These are phyloP conservation scores for Primulina tabacum DNA, from an alignment of 257 asterid species.

Conservation along the genomic window DNA sequence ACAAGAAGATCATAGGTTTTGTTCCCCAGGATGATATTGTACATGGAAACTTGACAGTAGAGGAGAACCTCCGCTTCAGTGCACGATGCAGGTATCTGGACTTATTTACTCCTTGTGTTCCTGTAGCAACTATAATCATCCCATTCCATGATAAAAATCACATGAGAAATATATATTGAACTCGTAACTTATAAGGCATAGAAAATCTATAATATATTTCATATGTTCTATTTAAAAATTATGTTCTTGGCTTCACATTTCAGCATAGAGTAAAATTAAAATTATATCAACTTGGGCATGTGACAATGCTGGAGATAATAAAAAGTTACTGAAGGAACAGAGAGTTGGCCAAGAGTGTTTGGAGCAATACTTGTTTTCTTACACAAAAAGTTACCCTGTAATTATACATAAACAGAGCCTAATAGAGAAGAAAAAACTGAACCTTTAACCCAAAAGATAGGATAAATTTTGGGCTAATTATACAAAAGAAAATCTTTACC, in stretches of 20 bases:
- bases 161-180: background rate
- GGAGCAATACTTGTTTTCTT: background rate
- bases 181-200: background rate
- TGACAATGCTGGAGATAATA: background rate
- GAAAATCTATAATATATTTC: background rate
- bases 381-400: no score
- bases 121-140: slow-evolving; percentile 19
- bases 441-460: no score
- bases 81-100: slow-evolving; percentile 88
- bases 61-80: slow-evolving; percentile 89
- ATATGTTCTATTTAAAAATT: background rate
- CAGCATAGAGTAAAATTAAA: background rate
- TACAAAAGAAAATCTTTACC: no score
- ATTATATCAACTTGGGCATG: background rate
- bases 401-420: no score
- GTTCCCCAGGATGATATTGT: slow-evolving; percentile 98
- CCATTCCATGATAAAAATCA: background rate
- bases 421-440: no score
- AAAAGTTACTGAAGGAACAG: background rate
- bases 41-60: slow-evolving; percentile 91
- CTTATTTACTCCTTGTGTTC: slow-evolving; percentile 15
- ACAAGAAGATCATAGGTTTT: slow-evolving; percentile 78
- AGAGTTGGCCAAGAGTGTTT: background rate
- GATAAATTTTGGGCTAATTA: no score
- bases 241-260: background rate